These are phyloP conservation scores for Vanderwaltozyma polyspora DNA, from an alignment of 805 yeast species.

Conservation along the genomic window DNA sequence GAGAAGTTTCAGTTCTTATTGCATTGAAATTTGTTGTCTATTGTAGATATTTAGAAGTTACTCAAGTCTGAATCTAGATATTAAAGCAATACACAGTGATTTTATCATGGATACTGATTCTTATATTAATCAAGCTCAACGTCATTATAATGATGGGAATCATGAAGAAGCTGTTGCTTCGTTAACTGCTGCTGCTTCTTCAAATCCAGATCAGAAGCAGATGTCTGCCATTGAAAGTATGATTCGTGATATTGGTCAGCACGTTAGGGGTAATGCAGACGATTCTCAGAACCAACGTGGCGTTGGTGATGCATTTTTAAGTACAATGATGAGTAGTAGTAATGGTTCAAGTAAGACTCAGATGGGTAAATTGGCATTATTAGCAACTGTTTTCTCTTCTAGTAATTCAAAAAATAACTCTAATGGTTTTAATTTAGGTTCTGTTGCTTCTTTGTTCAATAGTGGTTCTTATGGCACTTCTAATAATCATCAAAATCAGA, in stretches of 20 bases:
- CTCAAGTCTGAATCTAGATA: too few species aligned
- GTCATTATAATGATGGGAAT: conserved; percentile 12
- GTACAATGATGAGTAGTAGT: conserved; percentile 11
- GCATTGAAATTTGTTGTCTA: too few species aligned
- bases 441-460: conserved; percentile 16
- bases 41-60: too few species aligned
- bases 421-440: conserved; percentile 13
- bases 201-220: conserved; percentile 16
- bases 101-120: conserved; percentile 9
- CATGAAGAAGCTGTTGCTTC: conserved; percentile 21
- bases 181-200: conserved; percentile 18
- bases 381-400: conserved; percentile 15
- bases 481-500: conserved; percentile 4
- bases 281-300: conserved; percentile 9
- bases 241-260: conserved; percentile 13
- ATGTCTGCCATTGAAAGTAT: conserved; percentile 16
- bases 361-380: conserved; percentile 22
- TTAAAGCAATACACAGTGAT: too few species aligned
- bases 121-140: conserved; percentile 16
- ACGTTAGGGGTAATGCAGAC: conserved; percentile 8
- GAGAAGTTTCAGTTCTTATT: too few species aligned
- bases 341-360: conserved; percentile 20
- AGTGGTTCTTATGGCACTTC: conserved; percentile 5
- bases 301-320: conserved; percentile 15
- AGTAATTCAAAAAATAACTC: conserved; percentile 5